Evolutionary conservation across 2,329 filamentous ascomycete species (phyloP).

Genomic region (Cladosporium oxysporum): DNA sequence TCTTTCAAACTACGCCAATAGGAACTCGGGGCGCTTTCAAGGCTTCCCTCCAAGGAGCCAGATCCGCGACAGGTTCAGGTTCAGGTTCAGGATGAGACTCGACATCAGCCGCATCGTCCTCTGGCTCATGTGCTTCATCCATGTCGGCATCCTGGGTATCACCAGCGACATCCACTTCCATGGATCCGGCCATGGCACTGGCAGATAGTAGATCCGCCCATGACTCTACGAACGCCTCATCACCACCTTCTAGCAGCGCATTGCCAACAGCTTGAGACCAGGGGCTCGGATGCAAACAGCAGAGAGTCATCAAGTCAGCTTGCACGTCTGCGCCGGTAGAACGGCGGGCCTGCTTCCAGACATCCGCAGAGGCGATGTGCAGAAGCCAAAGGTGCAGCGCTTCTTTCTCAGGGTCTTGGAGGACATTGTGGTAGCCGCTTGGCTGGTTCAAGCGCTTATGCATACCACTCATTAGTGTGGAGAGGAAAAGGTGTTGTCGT

Average conservation of each 20-base stretch:
- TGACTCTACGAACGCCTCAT: slow-evolving; percentile 28
- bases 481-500: slow-evolving; percentile 39
- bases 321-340: slow-evolving; percentile 14
- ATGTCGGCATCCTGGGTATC: slow-evolving; percentile 2
- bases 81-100: not conserved
- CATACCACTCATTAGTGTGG: slow-evolving; percentile 43
- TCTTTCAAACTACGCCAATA: slow-evolving; percentile 27
- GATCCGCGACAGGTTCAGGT: slow-evolving; percentile 8
- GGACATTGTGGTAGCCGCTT: slow-evolving; percentile 26
- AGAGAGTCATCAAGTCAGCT: slow-evolving; percentile 31
- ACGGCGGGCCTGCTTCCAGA: slow-evolving; percentile 7
- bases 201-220: slow-evolving; percentile 41
- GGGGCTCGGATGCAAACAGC: slow-evolving; percentile 40
- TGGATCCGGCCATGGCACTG: slow-evolving; percentile 25
- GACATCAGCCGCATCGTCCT: not conserved
- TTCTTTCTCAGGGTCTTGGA: slow-evolving; percentile 38
- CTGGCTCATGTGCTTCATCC: not conserved
- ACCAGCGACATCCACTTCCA: not conserved
- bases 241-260: slow-evolving; percentile 32
- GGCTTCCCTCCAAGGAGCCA: slow-evolving; percentile 24
- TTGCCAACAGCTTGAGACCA: slow-evolving; percentile 43
- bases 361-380: slow-evolving; percentile 43
- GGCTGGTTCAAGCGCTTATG: slow-evolving; percentile 38
- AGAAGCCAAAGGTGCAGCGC: slow-evolving; percentile 52
- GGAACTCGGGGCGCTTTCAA: slow-evolving; percentile 21